These are phyloP conservation scores for Penicillium sp. DNA, from an alignment of 2,329 filamentous ascomycete genomes.

Conservation along the genomic window DNA sequence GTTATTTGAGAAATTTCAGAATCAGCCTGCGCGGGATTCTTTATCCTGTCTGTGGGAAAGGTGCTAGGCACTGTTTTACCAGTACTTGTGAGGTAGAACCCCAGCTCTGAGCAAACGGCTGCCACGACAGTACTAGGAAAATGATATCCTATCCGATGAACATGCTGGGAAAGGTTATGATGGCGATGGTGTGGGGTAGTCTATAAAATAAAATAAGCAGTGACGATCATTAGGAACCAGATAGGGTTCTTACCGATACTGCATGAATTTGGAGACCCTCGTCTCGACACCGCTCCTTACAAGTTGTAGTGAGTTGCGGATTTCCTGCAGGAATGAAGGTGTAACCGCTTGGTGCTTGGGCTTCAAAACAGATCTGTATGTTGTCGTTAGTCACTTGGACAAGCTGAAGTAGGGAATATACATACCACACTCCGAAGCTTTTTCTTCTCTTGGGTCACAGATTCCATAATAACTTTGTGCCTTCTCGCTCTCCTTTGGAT, in stretches of 20 bases:
- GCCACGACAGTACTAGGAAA: constrained; percentile 62
- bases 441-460: constrained; percentile 59
- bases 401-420: constrained; percentile 14
- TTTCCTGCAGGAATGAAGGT: constrained; percentile 62
- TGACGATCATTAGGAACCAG: constrained; percentile 14
- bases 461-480: constrained; percentile 61
- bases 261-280: constrained; percentile 56
- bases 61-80: constrained; percentile 48
- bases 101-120: constrained; percentile 53
- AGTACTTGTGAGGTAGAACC: constrained; percentile 47
- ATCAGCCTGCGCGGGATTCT: constrained; percentile 26
- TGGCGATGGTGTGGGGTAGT: constrained; percentile 52
- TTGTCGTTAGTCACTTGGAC: constrained; percentile 34
- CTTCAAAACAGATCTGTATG: constrained; percentile 55
- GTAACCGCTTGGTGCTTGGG: constrained; percentile 59
- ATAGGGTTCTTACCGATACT: constrained; percentile 56
- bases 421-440: constrained; percentile 56
- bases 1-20: constrained; percentile 44
- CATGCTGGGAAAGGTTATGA: constrained; percentile 58
- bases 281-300: constrained; percentile 60
- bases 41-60: constrained; percentile 28
- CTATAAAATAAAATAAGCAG: constrained; percentile 32
- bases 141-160: constrained; percentile 63
- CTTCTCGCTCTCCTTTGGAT: constrained; percentile 40
- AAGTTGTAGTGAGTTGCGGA: constrained; percentile 58